phyloP scores from a whole-genome alignment of 2,329 filamentous ascomycete genomes.

The Microsporum audouinii region DNA sequence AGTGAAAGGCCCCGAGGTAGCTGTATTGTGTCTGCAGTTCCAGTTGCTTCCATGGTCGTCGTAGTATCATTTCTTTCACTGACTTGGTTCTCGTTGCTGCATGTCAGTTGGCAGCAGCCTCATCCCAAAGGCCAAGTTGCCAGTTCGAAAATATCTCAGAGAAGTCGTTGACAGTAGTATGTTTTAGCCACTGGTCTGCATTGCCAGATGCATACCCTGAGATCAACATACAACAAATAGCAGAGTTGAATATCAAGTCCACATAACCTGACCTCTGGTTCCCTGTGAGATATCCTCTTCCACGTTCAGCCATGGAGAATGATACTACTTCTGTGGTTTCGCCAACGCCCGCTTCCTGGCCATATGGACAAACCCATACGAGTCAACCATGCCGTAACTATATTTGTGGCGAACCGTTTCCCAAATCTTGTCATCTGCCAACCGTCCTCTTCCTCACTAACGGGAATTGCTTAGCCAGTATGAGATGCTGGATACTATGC shows the following conservation, averaged over 20 bases:
- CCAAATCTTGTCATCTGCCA: conserved; percentile 75
- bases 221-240: conserved; percentile 66
- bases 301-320: conserved; percentile 87
- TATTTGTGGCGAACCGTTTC: conserved; percentile 81
- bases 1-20: not conserved
- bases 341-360: conserved; percentile 78
- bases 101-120: conserved; percentile 31
- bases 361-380: conserved; percentile 68
- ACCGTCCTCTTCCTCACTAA: conserved; percentile 60
- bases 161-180: conserved; percentile 64
- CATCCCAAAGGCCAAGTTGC: conserved; percentile 89
- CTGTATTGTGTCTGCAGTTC: not conserved
- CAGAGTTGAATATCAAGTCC: conserved; percentile 99
- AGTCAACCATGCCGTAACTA: conserved; percentile 91
- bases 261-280: conserved; percentile 68
- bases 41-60: conserved; percentile 15
- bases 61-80: not conserved
- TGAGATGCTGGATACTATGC: conserved; percentile 90
- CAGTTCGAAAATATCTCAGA: conserved; percentile 77
- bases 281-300: conserved; percentile 78
- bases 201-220: not conserved
- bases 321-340: conserved; percentile 91
- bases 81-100: not conserved
- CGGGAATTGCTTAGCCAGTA: conserved; percentile 67
- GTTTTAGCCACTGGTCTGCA: conserved; percentile 49